Conservation (phyloP, 805 yeast species). For the Metschnikowia kunwiensis region DNA sequence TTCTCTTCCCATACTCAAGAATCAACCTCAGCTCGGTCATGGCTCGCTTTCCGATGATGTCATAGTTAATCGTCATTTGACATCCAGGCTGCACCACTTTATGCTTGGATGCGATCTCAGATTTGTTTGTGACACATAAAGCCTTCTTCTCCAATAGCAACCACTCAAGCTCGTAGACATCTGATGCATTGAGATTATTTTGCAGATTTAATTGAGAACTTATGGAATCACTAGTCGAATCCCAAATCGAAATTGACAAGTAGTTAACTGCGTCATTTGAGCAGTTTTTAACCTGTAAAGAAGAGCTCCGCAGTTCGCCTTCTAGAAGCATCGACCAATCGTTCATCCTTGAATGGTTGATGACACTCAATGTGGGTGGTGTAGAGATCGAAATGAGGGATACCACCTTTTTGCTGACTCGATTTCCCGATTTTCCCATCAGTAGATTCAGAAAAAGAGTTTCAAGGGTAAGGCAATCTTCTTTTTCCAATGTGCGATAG, state of each 20-base stretch:
- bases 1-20: slow-evolving; percentile 56
- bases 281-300: slow-evolving; percentile 53
- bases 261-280: slow-evolving; percentile 55
- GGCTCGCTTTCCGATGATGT: slow-evolving; percentile 69
- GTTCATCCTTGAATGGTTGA: slow-evolving; percentile 52
- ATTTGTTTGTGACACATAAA: slow-evolving; percentile 49
- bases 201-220: slow-evolving; percentile 48
- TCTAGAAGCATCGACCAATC: slow-evolving; percentile 75
- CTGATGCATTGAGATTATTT: slow-evolving; percentile 45
- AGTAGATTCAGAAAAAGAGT: slow-evolving; percentile 26
- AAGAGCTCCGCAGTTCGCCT: slow-evolving; percentile 60
- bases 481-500: background rate
- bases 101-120: slow-evolving; percentile 34
- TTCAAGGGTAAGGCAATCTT: slow-evolving; percentile 8
- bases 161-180: slow-evolving; percentile 73
- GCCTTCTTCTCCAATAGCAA: slow-evolving; percentile 57
- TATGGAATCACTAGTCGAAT: slow-evolving; percentile 67
- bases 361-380: slow-evolving; percentile 61
- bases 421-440: slow-evolving; percentile 17
- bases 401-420: slow-evolving; percentile 22
- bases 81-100: slow-evolving; percentile 37
- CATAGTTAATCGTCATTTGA: slow-evolving; percentile 50
- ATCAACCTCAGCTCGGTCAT: slow-evolving; percentile 62
- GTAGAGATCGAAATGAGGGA: slow-evolving; percentile 35
- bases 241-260: slow-evolving; percentile 62